phyloP scores from a whole-genome alignment of 2,329 filamentous ascomycete genomes.

The Fusarium marasasianum region DNA sequence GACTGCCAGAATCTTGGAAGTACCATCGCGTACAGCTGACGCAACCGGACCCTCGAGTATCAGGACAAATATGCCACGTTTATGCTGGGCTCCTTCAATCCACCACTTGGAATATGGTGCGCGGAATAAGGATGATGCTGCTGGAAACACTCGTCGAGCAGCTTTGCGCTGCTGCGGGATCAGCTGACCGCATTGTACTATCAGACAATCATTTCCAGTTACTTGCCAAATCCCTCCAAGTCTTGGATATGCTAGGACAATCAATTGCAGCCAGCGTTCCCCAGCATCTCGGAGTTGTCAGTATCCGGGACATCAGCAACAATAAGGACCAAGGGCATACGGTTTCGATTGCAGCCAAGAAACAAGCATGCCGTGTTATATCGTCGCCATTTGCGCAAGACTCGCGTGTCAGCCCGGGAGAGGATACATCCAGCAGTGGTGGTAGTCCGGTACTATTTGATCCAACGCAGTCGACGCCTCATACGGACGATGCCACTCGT shows the following conservation, averaged over 20 bases:
- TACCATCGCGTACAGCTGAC: constrained; percentile 54
- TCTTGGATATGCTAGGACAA: constrained; percentile 52
- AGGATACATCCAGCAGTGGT: constrained; percentile 11
- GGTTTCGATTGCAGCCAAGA: constrained; percentile 43
- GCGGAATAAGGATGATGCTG: constrained; percentile 57
- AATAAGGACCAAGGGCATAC: constrained; percentile 21
- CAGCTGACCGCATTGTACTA: constrained; percentile 35
- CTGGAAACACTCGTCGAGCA: constrained; percentile 59
- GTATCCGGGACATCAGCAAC: constrained; percentile 49
- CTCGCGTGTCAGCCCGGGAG: constrained; percentile 31
- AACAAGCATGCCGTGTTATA: constrained; percentile 45
- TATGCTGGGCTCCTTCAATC: constrained; percentile 57
- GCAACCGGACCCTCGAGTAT: constrained; percentile 53
- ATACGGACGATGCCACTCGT: constrained; percentile 52
- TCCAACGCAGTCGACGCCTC: constrained; percentile 48
- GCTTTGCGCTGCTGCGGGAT: constrained; percentile 44
- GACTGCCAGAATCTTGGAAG: constrained; percentile 53
- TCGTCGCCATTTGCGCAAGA: constrained; percentile 36
- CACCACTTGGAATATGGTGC: constrained; percentile 59
- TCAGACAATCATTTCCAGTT: constrained; percentile 47
- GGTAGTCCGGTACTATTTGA: constrained; percentile 52
- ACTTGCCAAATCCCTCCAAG: constrained; percentile 49
- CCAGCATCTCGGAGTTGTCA: constrained; percentile 60
- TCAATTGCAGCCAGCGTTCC: constrained; percentile 59
- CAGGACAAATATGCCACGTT: constrained; percentile 55